Percentiles rank a stretch among this genome's conserved stretches.
Conservation (phyloP, 306 rosid species). For the Glycine latifolia region DNA sequence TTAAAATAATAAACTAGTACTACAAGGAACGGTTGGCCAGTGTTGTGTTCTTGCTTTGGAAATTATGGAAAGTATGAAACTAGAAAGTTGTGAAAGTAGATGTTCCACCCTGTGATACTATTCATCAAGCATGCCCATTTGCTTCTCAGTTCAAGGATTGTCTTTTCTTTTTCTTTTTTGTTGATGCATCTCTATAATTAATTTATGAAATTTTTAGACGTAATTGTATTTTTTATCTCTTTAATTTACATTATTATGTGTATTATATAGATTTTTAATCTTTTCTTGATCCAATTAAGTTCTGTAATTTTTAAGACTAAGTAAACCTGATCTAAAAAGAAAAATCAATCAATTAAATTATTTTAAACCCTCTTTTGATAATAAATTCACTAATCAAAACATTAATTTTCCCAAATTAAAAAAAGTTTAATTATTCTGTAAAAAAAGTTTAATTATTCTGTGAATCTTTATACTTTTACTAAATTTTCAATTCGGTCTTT, state of each 20-base stretch:
- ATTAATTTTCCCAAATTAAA: too few species aligned
- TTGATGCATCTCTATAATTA: neutral
- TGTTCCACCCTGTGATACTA: neutral
- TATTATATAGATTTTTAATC: neutral
- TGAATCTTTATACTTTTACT: too few species aligned
- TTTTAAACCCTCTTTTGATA: too few species aligned
- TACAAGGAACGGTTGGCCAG: too few species aligned
- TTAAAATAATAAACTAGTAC: neutral
- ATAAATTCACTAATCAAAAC: neutral
- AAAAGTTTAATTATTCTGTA: too few species aligned
- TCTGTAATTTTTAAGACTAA: too few species aligned
- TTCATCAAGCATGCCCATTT: neutral
- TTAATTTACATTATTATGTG: neutral
- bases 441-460: too few species aligned
- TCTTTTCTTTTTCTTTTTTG: neutral
- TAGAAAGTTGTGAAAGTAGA: neutral
- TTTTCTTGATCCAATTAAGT: neutral
- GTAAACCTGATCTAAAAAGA: neutral
- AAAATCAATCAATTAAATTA: neutral
- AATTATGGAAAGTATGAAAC: neutral
- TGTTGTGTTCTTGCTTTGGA: neutral
- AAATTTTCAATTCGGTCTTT: too few species aligned
- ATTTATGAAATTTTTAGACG: neutral
- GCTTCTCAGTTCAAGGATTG: neutral
- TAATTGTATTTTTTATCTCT: neutral